phyloP scores from a whole-genome alignment of 768 basidiomycete genomes.

The Omphalotus guepiniiformis region DNA sequence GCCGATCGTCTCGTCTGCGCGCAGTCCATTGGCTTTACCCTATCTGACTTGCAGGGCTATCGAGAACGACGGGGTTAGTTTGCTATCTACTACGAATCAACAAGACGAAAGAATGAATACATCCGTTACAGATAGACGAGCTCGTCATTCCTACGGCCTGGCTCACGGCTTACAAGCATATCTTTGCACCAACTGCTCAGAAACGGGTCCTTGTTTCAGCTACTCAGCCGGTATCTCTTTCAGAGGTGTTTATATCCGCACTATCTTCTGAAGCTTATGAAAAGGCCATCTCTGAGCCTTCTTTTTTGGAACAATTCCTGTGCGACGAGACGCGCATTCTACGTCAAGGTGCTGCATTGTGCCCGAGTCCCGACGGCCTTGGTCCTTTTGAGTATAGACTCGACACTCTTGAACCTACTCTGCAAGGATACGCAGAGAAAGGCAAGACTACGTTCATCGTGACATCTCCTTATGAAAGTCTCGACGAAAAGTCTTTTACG shows the following conservation, averaged over 20 bases:
- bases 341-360: slow-evolving; percentile 44
- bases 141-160: slow-evolving; percentile 40
- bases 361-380: slow-evolving; percentile 17
- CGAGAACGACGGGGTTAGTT: slow-evolving; percentile 33
- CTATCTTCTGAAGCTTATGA: slow-evolving; percentile 45
- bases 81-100: not conserved
- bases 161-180: slow-evolving; percentile 29
- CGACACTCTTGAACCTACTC: slow-evolving; percentile 63
- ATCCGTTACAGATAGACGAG: slow-evolving; percentile 23
- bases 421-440: slow-evolving; percentile 58
- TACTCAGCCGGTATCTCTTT: slow-evolving; percentile 33
- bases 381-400: slow-evolving; percentile 41
- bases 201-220: slow-evolving; percentile 18
- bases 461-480: slow-evolving; percentile 18
- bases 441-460: slow-evolving; percentile 53
- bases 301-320: slow-evolving; percentile 40
- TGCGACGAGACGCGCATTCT: slow-evolving; percentile 40
- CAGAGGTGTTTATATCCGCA: slow-evolving; percentile 49
- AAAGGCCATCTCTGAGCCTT: slow-evolving; percentile 30
- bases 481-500: slow-evolving; percentile 9
- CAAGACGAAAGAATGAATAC: too few species aligned
- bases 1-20: slow-evolving; percentile 13
- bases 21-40: slow-evolving; percentile 3
- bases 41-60: slow-evolving; percentile 32
- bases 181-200: slow-evolving; percentile 23